Evolutionary conservation across 352 stramenopile species (phyloP), one percentile per base, ranked within the genome.

Genomic region (Ochromonadaceae sp.): DNA sequence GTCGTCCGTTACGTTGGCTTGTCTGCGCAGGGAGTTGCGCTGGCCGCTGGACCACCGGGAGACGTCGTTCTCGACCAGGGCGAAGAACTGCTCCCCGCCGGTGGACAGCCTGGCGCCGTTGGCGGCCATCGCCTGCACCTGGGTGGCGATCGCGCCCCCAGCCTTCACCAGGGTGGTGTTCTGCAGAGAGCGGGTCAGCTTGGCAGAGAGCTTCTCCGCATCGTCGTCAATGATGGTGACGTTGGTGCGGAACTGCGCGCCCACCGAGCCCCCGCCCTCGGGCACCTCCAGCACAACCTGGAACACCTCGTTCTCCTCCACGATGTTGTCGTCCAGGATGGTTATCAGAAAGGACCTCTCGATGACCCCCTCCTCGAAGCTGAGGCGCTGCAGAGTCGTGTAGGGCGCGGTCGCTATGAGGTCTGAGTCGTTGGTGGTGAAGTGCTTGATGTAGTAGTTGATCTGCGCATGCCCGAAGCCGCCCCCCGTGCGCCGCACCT

Each of bases 291-390:
- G 68, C 30, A 72, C 38, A 25, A 90, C 67, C 14, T 78, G 73
- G 50, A 90, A 88, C 0, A 67, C 74, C 57, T 88, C 80, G 56
- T 88, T 69, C 4, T 46, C 69, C 31, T 91, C 80, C 1, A 79
- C 59, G 32, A 80, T 42, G 32, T 81, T 78, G 59, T 96, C 84
- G 59, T 95, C 86, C 65, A 94, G 84, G 59, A 96, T 90, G 22
- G 84, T 87, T 26, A 96, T 59, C 30, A 85, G 67, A 71, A 95
- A 93, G 32, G 80, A 81, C 38, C 90, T 76, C 28, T 82, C 75
- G 20, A 94, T 75, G 25, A 91, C 76, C 3, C 82, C 85, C 17
- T 77, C 73, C 0, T 63, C 66, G 61, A 96, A 95, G 32, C 78
- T 68, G 7, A 96, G 68, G 35, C 62, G 70, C 69, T 75, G 69